Conservation (phyloP, 495 filamentous ascomycete genomes). For the Pyrenopolyporus hunteri region DNA sequence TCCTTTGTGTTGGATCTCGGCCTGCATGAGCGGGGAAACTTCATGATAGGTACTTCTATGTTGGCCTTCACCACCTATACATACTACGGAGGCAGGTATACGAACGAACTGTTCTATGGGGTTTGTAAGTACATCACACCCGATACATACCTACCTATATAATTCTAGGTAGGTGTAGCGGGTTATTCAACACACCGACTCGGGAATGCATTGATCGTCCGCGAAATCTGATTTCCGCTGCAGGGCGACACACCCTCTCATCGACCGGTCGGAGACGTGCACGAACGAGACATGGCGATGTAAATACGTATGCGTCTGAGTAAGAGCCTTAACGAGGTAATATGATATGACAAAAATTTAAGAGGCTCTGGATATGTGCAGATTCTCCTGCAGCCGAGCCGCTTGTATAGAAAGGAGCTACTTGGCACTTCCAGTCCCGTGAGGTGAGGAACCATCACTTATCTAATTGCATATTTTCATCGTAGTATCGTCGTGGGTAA, state of each 20-base stretch:
- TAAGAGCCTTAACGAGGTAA: too few species aligned
- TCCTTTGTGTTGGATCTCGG: constrained; percentile 7
- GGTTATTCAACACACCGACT: not conserved
- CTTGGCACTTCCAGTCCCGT: too few species aligned
- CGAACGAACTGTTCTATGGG: too few species aligned
- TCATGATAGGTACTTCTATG: constrained; percentile 20
- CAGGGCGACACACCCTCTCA: constrained; percentile 26
- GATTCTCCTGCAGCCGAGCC: too few species aligned
- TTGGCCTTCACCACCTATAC: too few species aligned
- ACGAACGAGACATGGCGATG: not conserved
- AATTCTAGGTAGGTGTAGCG: not conserved
- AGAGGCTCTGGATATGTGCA: too few species aligned
- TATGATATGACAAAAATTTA: not conserved
- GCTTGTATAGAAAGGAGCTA: too few species aligned
- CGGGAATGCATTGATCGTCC: constrained; percentile 26
- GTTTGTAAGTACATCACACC: too few species aligned
- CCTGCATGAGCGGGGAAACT: constrained; percentile 15
- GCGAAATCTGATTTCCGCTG: constrained; percentile 29
- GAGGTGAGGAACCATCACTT: too few species aligned
- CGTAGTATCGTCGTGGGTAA: too few species aligned
- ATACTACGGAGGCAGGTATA: too few species aligned
- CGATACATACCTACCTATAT: too few species aligned
- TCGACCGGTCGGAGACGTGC: not conserved
- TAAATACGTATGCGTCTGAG: not conserved
- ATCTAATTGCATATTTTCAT: not conserved